phyloP scores from a whole-genome alignment of 2,329 filamentous ascomycete genomes.

The Bipolaris victoriae region DNA sequence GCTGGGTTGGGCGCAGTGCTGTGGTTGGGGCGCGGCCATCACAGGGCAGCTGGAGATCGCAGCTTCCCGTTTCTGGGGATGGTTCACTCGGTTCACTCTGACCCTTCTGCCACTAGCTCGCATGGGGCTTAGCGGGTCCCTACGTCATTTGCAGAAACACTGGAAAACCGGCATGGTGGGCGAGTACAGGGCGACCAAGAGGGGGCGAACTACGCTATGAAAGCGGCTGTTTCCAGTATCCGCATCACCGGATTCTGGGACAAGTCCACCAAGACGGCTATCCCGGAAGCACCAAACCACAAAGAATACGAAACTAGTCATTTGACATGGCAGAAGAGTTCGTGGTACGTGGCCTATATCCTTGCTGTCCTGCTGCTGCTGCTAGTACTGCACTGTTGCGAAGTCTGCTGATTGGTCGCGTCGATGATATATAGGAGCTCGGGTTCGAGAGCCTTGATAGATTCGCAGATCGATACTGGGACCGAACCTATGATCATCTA shows the following conservation, averaged over 20 bases:
- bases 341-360: slow-evolving; percentile 27
- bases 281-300: slow-evolving; percentile 21
- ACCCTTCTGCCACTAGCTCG: slow-evolving; percentile 2
- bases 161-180: slow-evolving; percentile 14
- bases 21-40: background rate
- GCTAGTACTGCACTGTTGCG: background rate
- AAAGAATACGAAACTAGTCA: slow-evolving; percentile 5
- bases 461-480: slow-evolving; percentile 39
- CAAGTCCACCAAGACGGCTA: slow-evolving; percentile 19
- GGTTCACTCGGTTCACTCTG: background rate
- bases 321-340: slow-evolving; percentile 33
- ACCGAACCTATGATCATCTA: slow-evolving; percentile 31
- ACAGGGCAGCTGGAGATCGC: background rate
- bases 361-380: background rate
- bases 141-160: slow-evolving; percentile 10
- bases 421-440: slow-evolving; percentile 36
- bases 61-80: slow-evolving; percentile 10
- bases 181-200: background rate
- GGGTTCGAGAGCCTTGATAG: slow-evolving; percentile 45
- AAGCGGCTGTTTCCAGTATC: background rate
- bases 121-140: slow-evolving; percentile 4
- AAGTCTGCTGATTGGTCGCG: slow-evolving; percentile 19
- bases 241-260: slow-evolving; percentile 4
- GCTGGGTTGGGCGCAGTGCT: background rate
- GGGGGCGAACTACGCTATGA: background rate